Evolutionary conservation across 768 basidiomycete genomes (phyloP).

Genomic region (Lenzites betulinus): DNA sequence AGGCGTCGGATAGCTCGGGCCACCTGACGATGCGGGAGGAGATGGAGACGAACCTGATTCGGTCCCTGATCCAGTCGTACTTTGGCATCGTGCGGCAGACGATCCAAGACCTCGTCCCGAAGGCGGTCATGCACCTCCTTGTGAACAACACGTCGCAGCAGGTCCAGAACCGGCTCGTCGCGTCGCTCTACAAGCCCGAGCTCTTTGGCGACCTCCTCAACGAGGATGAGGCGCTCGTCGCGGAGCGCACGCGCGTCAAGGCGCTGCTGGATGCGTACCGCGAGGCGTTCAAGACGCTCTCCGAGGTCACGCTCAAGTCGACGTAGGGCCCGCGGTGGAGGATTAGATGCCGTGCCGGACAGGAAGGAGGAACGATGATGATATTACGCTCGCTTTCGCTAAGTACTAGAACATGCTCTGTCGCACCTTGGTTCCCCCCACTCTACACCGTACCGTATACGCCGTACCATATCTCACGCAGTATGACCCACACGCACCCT

Average conservation of each 20-base stretch:
- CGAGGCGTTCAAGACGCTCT: slow-evolving; percentile 86
- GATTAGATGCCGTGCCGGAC: no score
- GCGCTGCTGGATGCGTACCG: slow-evolving; percentile 94
- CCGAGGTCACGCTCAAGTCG: slow-evolving; percentile 79
- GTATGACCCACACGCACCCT: neutral
- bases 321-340: slow-evolving; percentile 31
- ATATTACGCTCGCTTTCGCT: slow-evolving; percentile 10
- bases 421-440: slow-evolving; percentile 1
- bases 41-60: slow-evolving; percentile 95
- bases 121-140: slow-evolving; percentile 97
- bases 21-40: slow-evolving; percentile 84
- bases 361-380: neutral
- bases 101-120: slow-evolving; percentile 96
- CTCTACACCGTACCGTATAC: slow-evolving; percentile 6
- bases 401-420: slow-evolving; percentile 15
- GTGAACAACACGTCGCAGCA: slow-evolving; percentile 97
- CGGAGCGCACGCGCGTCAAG: slow-evolving; percentile 92
- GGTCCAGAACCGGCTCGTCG: slow-evolving; percentile 95
- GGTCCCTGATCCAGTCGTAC: slow-evolving; percentile 93
- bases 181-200: slow-evolving; percentile 91
- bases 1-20: slow-evolving; percentile 60
- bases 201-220: slow-evolving; percentile 88
- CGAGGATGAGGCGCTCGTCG: slow-evolving; percentile 94
- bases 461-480: neutral
- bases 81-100: slow-evolving; percentile 95